A percentile compares a stretch with the other conserved stretches of the same genome.
These are phyloP conservation scores for Podaxis carcinomalis DNA, from an alignment of 768 basidiomycete species.

Conservation along the genomic window DNA sequence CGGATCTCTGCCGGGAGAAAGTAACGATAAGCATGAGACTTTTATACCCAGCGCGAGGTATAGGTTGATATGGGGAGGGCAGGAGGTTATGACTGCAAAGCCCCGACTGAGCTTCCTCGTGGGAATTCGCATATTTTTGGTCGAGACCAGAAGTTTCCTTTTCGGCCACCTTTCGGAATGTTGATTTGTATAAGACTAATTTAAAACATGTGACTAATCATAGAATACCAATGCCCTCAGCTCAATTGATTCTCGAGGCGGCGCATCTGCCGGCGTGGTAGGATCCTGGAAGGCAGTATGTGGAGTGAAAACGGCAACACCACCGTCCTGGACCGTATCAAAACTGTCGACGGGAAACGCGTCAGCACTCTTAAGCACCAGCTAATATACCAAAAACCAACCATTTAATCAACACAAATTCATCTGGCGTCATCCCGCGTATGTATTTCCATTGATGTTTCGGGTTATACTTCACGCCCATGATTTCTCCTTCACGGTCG, in stretches of 20 bases:
- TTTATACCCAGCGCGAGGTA: no score
- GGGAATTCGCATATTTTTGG: no score
- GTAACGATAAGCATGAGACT: no score
- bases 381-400: conserved; percentile 19
- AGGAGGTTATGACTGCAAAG: no score
- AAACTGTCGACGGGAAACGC: conserved; percentile 20
- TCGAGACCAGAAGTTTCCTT: no score
- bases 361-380: background rate
- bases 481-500: conserved; percentile 49
- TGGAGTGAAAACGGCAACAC: conserved; percentile 42
- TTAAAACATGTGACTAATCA: conserved; percentile 19
- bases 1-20: no score
- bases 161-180: no score
- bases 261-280: conserved; percentile 35
- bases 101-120: no score
- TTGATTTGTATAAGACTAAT: no score
- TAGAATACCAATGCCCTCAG: conserved; percentile 48
- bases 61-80: no score
- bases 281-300: conserved; percentile 49
- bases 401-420: conserved; percentile 53
- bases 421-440: conserved; percentile 42
- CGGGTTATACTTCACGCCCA: conserved; percentile 39
- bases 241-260: conserved; percentile 46
- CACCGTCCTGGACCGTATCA: conserved; percentile 32
- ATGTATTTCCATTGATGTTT: conserved; percentile 51